Evolutionary conservation across 176 grass and related monocot genomes (phyloP), one percentile per base, ranked within the genome.

Genomic region (Typha latifolia): DNA sequence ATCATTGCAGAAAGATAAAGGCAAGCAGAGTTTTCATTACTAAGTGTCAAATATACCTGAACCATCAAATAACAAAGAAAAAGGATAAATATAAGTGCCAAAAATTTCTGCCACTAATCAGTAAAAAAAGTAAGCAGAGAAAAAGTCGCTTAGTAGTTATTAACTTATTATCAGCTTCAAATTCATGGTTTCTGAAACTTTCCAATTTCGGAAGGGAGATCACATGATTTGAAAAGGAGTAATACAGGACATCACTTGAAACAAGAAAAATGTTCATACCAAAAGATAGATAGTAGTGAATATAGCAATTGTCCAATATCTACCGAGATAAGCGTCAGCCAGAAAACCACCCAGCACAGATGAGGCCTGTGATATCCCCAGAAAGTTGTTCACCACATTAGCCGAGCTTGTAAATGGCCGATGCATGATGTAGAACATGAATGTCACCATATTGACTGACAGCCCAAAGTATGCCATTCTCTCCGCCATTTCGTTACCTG

Each of bases 401-500:
- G 92, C 92, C 21, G 92, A 91, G 74, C 53, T 67, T 0, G 77
- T 27, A 78, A 96, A 96, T 3, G 92, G 85, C 0, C 80, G 77
- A 82, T 96, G 92, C 92, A 96, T 96, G 12, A 91, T 48, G 56
- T 91, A 86, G 74, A 96, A 96, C 84, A 96, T 84, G 84, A 96
- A 96, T 48, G 83, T 51, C 2, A 96, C 84, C 92, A 96, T 96
- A 75, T 96, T 96, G 29, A 96, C 87, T 23, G 85, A 82, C 2
- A 96, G 78, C 5, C 92, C 92, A 67, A 77, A 96, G 83, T 96
- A 96, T 49, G 92, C 92, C 92, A 96, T 91, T 4, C 92, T 84
- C 77, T 96, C 92, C 11, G 88, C 92, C 85, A 86, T 86, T 77
- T 96, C 92, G 69, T 96, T 96, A 53, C 84, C 82, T 84, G 65